Base-by-base conservation (phyloP, 2,329 filamentous ascomycete genomes). In the Chaetomiaceae sp. region DNA sequence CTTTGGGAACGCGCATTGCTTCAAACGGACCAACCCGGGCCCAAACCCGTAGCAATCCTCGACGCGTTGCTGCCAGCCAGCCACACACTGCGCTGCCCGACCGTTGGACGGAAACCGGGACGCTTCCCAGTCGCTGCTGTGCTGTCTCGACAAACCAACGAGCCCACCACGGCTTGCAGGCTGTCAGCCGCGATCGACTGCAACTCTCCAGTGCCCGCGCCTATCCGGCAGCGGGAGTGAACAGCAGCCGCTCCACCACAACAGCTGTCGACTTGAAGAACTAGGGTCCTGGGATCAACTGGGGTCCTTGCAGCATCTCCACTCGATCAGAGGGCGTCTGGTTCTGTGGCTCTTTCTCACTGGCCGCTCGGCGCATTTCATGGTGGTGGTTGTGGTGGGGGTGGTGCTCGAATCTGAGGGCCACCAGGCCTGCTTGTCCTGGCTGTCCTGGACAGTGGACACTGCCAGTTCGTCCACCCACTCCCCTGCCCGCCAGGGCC, bases 1-100 rank as follows among this genome's bases (percentile, higher is more conserved):
- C 47, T 52, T 45, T 40, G 38, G 50, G 52, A 57, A 57, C 58
- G 52, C 56, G 58, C 55, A 27, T 43, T 51, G 29, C 33, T 31
- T 37, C 17, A 42, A n/a, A 56, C 44, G 51, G 53, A 57, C 59
- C 57, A 62, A 62, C 57, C 57, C 51, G 46, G 47, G 36, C 36
- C 43, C 45, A 44, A 44, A 38, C 29, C 47, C 20, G 51, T 55
- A 49, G 48, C 54, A 47, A 31, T 57, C 43, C 36, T 58, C 52
- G 57, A 63, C 61, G 57, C 60, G 59, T 59, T 52, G 55, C 55
- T 53, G 56, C 54, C 52, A 51, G 40, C 31, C 27, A 31, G 27
- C 49, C 40, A 37, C 36, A n/a, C 37, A 23, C 29, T 38, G 48
- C 33, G 40, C 22, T 50, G 52, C 43, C 54, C 44, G 50, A 57